Percentiles rank a stretch among this genome's conserved stretches.
phyloP scores from a whole-genome alignment of 2,329 filamentous ascomycete genomes.

The Lecanicillium sp. region DNA sequence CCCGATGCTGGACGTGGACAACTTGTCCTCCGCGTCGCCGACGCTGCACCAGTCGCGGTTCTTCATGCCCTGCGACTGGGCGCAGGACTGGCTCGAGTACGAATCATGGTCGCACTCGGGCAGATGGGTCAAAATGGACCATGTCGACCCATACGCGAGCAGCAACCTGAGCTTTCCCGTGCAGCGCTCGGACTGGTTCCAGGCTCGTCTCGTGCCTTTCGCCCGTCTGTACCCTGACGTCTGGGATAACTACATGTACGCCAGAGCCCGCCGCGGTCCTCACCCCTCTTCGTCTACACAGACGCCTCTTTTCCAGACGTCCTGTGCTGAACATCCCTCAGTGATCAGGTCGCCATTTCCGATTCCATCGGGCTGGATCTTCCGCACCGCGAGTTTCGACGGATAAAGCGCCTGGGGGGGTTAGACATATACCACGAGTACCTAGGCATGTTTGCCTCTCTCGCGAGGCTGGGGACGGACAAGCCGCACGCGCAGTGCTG shows the following conservation, averaged over 20 bases:
- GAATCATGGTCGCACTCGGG: background rate
- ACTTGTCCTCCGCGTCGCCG: background rate
- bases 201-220: background rate
- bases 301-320: too few species aligned
- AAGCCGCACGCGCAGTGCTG: background rate
- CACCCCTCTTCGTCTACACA: too few species aligned
- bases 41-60: background rate
- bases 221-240: background rate
- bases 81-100: background rate
- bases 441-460: background rate
- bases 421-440: background rate
- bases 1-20: background rate
- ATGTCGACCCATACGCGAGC: background rate
- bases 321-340: too few species aligned
- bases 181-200: background rate
- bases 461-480: background rate
- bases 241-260: slow-evolving; percentile 1
- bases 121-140: background rate
- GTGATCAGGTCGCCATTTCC: background rate
- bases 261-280: too few species aligned
- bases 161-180: background rate
- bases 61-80: background rate
- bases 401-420: background rate
- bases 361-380: background rate
- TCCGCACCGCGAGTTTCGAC: background rate